phyloP scores from a whole-genome alignment of 2,329 filamentous ascomycete genomes.

The Cryphonectria naterciae region DNA sequence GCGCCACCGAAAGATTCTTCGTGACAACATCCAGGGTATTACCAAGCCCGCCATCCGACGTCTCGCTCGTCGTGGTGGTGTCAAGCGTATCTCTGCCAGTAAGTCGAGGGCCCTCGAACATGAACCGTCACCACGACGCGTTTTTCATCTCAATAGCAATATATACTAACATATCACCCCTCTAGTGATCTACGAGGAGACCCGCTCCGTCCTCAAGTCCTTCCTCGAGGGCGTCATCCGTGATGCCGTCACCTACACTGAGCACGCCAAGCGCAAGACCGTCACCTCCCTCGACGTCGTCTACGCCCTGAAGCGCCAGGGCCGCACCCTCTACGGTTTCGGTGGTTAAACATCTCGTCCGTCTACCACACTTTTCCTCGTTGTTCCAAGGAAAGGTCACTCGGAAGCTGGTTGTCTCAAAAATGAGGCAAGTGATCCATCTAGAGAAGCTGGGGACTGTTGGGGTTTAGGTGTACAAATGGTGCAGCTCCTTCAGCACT shows the following conservation, averaged over 20 bases:
- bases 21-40: constrained; percentile 99
- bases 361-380: not conserved
- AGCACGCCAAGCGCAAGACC: constrained; percentile 81
- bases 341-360: constrained; percentile 55
- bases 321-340: constrained; percentile 70
- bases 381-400: not conserved
- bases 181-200: constrained; percentile 80
- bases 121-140: not conserved
- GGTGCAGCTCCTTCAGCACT: constrained; percentile 23
- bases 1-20: constrained; percentile 98
- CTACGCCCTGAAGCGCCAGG: constrained; percentile 67
- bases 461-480: constrained; percentile 17
- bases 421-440: not conserved
- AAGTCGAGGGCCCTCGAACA: constrained; percentile 43
- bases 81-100: constrained; percentile 99
- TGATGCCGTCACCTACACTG: constrained; percentile 80
- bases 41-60: constrained; percentile 98
- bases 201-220: constrained; percentile 80
- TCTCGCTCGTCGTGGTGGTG: constrained; percentile 98
- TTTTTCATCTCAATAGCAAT: not conserved
- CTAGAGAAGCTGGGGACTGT: constrained; percentile 18
- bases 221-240: constrained; percentile 83
- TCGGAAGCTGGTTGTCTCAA: constrained; percentile 17
- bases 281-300: constrained; percentile 69
- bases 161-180: constrained; percentile 29